Base-by-base conservation (phyloP, 495 filamentous ascomycete species). In the Rhizodiscina lignyota region DNA sequence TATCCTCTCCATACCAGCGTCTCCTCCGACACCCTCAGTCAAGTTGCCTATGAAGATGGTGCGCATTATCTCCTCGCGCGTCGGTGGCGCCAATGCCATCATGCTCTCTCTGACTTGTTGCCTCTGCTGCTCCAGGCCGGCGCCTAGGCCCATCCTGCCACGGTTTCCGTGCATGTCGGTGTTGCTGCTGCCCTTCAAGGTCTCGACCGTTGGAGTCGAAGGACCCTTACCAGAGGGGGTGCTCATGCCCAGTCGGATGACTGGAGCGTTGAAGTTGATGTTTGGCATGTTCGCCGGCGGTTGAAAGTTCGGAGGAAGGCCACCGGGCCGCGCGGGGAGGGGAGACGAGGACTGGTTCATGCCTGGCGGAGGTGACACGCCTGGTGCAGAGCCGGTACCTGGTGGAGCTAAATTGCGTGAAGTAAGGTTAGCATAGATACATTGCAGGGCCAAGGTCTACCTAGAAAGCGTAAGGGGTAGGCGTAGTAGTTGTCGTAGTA, bases 241-340 rank as follows among this genome's bases (percentile, higher is more conserved):
- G 5, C 72, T 68, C 2, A 68, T 72, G 6, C 87, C 87, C 23
- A 99, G 66, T 18, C 89, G 81, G 55, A 99, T 96, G 23, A 96
- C 87, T 33, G 91, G 85, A 15, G 89, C 91, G 52, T 79, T 89
- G 59, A 94, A 93, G 60, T 99, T 94, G 61, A 97, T 94, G 55
- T 93, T 89, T 5, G 89, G 85, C 66, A 94, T 78, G 51, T 89
- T 93, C 29, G 83, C 62, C 17, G 86, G 87, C 17, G 83, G 72
- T 63, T 93, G 84, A 54, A 94, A 94, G 53, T 77, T 79, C 21
- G 78, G 62, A 37, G 82, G 80, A 43, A 91, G 75, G 43, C 77
- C 78, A 41, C 69, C 75, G 45, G 79, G 80, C 61, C 81, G 74
- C 55, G 74, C 77, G 58, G 68, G 63, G 63, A 77, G 77, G 41